A percentile compares a stretch with the other conserved stretches of the same genome.
Evolutionary conservation across 306 rosid species (phyloP).

Genomic region (Prunus kanzakura): DNA sequence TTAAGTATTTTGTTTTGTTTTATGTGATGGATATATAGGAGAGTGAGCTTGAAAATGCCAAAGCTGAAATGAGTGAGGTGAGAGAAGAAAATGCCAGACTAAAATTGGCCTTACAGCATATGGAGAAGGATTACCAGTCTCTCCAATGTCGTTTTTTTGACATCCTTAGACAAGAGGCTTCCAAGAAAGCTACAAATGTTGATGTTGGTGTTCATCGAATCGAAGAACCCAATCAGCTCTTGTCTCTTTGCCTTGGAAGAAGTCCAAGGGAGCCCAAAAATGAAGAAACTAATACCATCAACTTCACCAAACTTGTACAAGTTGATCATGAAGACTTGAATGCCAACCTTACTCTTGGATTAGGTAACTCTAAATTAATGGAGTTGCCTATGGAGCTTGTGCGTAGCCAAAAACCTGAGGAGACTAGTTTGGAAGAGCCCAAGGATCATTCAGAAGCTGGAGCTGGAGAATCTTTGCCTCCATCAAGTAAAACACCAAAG

Average conservation of each 20-base stretch:
- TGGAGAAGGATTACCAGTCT: slow-evolving; percentile 33
- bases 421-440: background rate
- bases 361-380: background rate
- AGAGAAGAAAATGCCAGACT: slow-evolving; percentile 29
- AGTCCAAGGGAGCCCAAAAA: slow-evolving; percentile 23
- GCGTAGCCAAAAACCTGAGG: background rate
- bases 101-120: slow-evolving; percentile 16
- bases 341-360: slow-evolving; percentile 30
- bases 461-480: background rate
- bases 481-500: slow-evolving; percentile 3
- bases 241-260: slow-evolving; percentile 42
- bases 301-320: background rate
- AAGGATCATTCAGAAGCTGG: background rate
- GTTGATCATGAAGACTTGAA: slow-evolving; percentile 13
- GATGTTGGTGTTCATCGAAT: background rate
- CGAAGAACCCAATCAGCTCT: slow-evolving; percentile 30
- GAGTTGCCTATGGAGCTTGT: too few species aligned
- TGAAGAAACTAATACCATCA: background rate
- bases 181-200: slow-evolving; percentile 4
- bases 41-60: slow-evolving; percentile 26
- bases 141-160: slow-evolving; percentile 26
- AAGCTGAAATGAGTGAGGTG: slow-evolving; percentile 29
- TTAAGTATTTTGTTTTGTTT: background rate
- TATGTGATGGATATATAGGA: background rate
- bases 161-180: slow-evolving; percentile 19